phyloP scores from a whole-genome alignment of 768 basidiomycete genomes.

The Lactifluus piperatus region DNA sequence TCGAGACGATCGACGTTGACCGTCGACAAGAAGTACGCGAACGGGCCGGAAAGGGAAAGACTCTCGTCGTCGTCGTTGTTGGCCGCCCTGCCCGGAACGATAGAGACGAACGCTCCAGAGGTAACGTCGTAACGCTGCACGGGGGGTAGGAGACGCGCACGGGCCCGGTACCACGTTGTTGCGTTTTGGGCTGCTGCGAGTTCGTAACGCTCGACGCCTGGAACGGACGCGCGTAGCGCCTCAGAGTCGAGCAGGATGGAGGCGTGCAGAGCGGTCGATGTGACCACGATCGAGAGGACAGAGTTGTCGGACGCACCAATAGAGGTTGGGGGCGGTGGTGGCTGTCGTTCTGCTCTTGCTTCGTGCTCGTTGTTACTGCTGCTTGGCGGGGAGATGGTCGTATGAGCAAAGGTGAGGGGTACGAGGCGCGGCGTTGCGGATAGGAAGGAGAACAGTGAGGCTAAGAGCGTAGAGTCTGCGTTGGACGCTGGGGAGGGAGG shows the following conservation, averaged over 20 bases:
- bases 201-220: slow-evolving; percentile 81
- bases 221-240: slow-evolving; percentile 52
- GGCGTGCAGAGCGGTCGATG: slow-evolving; percentile 81
- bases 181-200: slow-evolving; percentile 73
- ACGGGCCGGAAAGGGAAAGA: slow-evolving; percentile 55
- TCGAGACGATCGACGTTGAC: slow-evolving; percentile 84
- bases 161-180: slow-evolving; percentile 58
- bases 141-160: slow-evolving; percentile 42
- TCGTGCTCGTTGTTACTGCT: background rate
- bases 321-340: background rate
- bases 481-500: slow-evolving; percentile 31
- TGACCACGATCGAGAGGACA: slow-evolving; percentile 67
- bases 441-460: slow-evolving; percentile 23
- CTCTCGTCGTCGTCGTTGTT: slow-evolving; percentile 27
- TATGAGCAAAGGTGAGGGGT: slow-evolving; percentile 48
- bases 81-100: slow-evolving; percentile 29
- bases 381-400: slow-evolving; percentile 30
- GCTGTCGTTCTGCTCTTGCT: background rate
- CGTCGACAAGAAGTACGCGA: slow-evolving; percentile 77
- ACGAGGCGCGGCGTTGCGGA: slow-evolving; percentile 20
- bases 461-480: slow-evolving; percentile 35
- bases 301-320: background rate
- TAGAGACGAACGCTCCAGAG: slow-evolving; percentile 38
- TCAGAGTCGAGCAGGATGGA: slow-evolving; percentile 80
- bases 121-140: slow-evolving; percentile 57